Percentiles rank a stretch among this genome's conserved stretches.
phyloP scores from a whole-genome alignment of 2,329 filamentous ascomycete genomes.

The Apiospora rasikravindrae region DNA sequence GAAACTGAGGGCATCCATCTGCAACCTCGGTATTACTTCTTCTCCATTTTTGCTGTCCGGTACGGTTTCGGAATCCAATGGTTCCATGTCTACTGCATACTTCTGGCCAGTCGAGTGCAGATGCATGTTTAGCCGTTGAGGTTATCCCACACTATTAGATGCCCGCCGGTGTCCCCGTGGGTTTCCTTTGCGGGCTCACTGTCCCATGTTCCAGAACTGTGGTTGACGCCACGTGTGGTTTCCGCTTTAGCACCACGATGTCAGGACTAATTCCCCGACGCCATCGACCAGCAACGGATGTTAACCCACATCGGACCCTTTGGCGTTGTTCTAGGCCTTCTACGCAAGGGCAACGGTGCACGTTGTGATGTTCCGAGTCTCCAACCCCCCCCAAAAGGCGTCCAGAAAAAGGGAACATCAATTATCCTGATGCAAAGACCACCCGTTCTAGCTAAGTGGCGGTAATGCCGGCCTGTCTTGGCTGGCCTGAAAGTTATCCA shows the following conservation, averaged over 20 bases:
- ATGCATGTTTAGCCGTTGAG: constrained; percentile 5
- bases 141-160: background rate
- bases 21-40: background rate
- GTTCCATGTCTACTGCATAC: background rate
- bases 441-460: background rate
- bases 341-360: background rate
- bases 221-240: constrained; percentile 1
- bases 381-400: background rate
- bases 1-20: background rate
- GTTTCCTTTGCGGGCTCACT: background rate
- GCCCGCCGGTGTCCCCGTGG: constrained; percentile 8
- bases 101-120: background rate
- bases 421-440: constrained; percentile 2
- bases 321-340: constrained; percentile 5
- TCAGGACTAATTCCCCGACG: background rate
- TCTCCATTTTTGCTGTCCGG: background rate
- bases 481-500: background rate
- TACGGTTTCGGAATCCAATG: background rate
- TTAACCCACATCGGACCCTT: background rate
- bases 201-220: constrained; percentile 2
- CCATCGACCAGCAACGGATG: background rate
- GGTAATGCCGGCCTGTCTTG: background rate
- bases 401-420: background rate
- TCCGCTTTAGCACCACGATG: background rate
- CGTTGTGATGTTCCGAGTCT: background rate